phyloP scores from a whole-genome alignment of 768 basidiomycete species.

The Mycena chlorophos region DNA sequence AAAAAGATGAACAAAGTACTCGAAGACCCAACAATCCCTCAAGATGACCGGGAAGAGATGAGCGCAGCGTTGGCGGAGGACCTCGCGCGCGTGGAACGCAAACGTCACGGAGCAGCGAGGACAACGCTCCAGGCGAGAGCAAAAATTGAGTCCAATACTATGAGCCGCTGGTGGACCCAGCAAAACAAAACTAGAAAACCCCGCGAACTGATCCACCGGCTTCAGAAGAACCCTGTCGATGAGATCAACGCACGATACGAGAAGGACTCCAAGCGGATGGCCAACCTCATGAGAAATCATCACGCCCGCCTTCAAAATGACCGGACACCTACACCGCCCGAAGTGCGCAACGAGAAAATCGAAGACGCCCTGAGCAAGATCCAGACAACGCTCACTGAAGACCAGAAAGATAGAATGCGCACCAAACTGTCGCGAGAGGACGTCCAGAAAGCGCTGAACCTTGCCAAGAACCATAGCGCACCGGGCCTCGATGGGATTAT shows the following conservation, averaged over 20 bases:
- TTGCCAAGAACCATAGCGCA: not conserved
- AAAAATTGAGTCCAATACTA: not conserved
- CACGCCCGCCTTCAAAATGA: not conserved
- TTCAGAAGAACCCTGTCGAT: not conserved
- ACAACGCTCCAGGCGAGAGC: not conserved
- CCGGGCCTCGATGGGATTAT: slow-evolving; percentile 12
- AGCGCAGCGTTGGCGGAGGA: not conserved
- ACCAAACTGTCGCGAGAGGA: not conserved
- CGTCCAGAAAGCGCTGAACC: not conserved
- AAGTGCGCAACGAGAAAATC: not conserved
- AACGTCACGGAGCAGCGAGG: not conserved
- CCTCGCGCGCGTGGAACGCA: not conserved
- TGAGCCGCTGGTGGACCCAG: not conserved
- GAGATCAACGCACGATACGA: not conserved
- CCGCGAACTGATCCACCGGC: not conserved
- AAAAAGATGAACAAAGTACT: not conserved
- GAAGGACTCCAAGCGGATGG: not conserved
- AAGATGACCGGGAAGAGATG: not conserved
- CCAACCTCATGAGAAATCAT: not conserved
- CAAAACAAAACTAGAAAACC: slow-evolving; percentile 1
- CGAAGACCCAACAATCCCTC: not conserved
- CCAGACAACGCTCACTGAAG: not conserved
- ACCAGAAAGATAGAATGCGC: not conserved
- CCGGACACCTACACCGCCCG: not conserved
- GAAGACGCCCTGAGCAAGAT: not conserved